phyloP scores from a whole-genome alignment of 208 protist species.

The Vickermania spadyakhi region DNA sequence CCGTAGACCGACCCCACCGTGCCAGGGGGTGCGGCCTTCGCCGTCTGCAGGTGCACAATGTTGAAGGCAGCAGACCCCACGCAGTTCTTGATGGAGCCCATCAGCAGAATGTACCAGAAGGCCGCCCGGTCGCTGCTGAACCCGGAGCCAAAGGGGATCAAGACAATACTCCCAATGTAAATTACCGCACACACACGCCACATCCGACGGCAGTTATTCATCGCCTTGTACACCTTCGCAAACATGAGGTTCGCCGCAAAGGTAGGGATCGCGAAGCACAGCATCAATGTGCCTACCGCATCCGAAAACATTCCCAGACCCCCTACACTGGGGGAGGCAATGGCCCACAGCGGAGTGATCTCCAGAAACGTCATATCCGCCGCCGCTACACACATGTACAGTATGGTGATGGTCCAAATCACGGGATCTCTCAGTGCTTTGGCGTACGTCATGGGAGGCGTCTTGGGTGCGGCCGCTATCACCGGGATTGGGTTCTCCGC shows the following conservation, averaged over 20 bases:
- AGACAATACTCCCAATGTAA: constrained; percentile 5
- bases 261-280: constrained; percentile 31
- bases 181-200: constrained; percentile 18
- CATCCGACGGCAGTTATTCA: constrained; percentile 26
- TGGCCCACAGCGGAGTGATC: constrained; percentile 37
- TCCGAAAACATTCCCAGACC: constrained; percentile 22
- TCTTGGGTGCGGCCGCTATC: neutral
- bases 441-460: neutral
- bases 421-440: constrained; percentile 15
- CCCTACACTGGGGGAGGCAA: constrained; percentile 15
- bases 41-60: constrained; percentile 43
- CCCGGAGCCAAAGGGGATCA: constrained; percentile 12
- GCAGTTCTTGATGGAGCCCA: constrained; percentile 16
- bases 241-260: constrained; percentile 33
- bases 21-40: constrained; percentile 20
- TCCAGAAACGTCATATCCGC: constrained; percentile 25
- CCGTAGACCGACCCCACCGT: constrained; percentile 42
- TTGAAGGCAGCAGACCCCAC: constrained; percentile 41
- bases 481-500: neutral
- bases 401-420: constrained; percentile 17
- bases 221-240: constrained; percentile 16
- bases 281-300: constrained; percentile 23
- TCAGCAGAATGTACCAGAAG: constrained; percentile 18
- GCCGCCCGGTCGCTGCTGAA: neutral
- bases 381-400: constrained; percentile 32